Base-by-base conservation (phyloP, 2,329 filamentous ascomycete species). In the Dryadomyces quercus-mongolicae region DNA sequence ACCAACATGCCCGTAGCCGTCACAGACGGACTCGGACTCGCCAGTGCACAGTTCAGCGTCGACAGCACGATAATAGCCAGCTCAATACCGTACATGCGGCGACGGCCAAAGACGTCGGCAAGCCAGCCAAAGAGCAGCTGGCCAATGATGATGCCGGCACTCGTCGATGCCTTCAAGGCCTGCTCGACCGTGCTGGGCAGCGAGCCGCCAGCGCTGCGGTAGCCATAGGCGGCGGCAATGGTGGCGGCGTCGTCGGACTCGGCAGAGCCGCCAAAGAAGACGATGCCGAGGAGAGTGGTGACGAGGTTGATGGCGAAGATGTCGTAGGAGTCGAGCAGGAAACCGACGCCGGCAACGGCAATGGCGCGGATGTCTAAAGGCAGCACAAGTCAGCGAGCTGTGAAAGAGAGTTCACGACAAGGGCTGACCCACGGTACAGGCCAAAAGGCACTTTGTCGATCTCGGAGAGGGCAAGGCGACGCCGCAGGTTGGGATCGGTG, bases 1-100 rank as follows among this genome's bases (percentile, higher is more conserved):
- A 86, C 79, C 62, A 90, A 64, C 46, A 83, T 64, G 3, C 78
- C 80, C 12, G 77, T 77, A 55, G 78, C 74, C 49, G 74, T 78
- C 60, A 88, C 74, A 20, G 78, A 72, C 16, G 74, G 73, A 54
- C 83, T 86, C 15, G 76, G 72, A 1, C 81, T 78, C 13, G 80
- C 74, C 25, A 87, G 73, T 20, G 82, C 72, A 63, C 85, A 85
- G 55, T 81, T 81, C 46, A 89, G 68, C 1, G 86, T 89, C 15
- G 81, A 78, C 54, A 85, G 71, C 56, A 88, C 82, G 63, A 89
- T 87, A 58, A 91, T 76, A 55, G 80, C 81, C 51, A 90, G 68
- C 65, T 90, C 86, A 31, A 89, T 74, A 50, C 88, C 88, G 64
- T 93, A 93, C 85, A 94, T 92, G 60, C 79, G 81, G 65, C 88